phyloP scores from a whole-genome alignment of 1,284 basidiomycete species.

The Crepidotus sp. region DNA sequence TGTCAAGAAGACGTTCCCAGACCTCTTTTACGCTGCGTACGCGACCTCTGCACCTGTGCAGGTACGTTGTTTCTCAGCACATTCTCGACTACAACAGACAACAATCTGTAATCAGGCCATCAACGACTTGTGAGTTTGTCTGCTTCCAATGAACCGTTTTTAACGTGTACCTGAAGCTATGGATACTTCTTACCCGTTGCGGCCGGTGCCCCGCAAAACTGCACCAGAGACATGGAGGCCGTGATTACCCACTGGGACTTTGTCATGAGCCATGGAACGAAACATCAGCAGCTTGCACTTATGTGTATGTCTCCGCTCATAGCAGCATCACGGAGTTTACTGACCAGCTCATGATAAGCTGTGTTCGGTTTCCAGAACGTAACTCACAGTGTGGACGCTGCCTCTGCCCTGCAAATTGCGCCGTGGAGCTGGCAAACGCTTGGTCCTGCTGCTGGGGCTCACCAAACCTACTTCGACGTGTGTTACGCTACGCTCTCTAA shows the following conservation, averaged over 20 bases:
- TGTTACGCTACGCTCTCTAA: neutral
- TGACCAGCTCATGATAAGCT: slow-evolving; percentile 26
- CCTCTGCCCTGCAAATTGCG: slow-evolving; percentile 19
- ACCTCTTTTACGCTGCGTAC: slow-evolving; percentile 43
- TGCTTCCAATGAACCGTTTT: neutral
- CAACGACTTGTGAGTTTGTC: slow-evolving; percentile 24
- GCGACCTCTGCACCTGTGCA: slow-evolving; percentile 45
- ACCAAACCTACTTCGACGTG: neutral
- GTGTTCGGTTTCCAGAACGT: slow-evolving; percentile 37
- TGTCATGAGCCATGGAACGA: slow-evolving; percentile 28
- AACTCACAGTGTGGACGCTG: slow-evolving; percentile 41
- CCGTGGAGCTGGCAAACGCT: slow-evolving; percentile 14
- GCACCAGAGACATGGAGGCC: slow-evolving; percentile 43
- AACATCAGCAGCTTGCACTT: slow-evolving; percentile 7
- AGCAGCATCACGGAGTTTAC: slow-evolving; percentile 1
- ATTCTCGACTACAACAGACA: neutral
- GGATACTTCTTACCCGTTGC: slow-evolving; percentile 44
- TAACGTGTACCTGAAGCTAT: slow-evolving; percentile 31
- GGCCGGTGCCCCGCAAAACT: slow-evolving; percentile 45
- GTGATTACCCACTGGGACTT: slow-evolving; percentile 41
- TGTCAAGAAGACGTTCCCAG: slow-evolving; percentile 43
- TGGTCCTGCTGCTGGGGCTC: slow-evolving; percentile 21
- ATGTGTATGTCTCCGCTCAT: slow-evolving; percentile 5
- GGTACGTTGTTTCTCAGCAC: neutral
- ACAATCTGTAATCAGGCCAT: slow-evolving; percentile 32